phyloP scores from a whole-genome alignment of 176 grass and related monocot species.

The Saccharum spontaneum region DNA sequence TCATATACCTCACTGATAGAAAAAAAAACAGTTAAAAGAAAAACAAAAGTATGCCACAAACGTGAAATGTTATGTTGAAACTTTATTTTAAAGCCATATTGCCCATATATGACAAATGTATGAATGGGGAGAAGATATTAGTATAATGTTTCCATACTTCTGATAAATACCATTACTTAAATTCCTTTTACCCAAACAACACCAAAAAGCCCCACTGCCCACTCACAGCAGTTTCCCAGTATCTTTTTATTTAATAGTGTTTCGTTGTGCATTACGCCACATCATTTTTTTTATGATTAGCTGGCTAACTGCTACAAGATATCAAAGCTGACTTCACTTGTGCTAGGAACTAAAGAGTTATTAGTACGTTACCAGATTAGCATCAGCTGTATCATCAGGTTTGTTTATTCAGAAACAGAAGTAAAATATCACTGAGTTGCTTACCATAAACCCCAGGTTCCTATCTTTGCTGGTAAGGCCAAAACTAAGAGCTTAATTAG shows the following conservation, averaged over 20 bases:
- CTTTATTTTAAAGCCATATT: neutral
- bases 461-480: neutral
- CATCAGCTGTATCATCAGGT: neutral
- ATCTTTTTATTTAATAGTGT: conserved; percentile 13
- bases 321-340: neutral
- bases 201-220: neutral
- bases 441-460: neutral
- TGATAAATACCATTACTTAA: neutral
- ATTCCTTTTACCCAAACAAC: neutral
- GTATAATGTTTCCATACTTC: neutral
- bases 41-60: conserved; percentile 7
- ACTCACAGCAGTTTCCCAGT: neutral
- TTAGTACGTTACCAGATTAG: conserved; percentile 25
- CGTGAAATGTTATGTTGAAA: neutral
- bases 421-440: neutral
- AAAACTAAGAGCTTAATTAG: conserved; percentile 11
- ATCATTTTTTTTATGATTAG: neutral
- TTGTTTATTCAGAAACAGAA: conserved; percentile 15
- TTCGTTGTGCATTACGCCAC: neutral
- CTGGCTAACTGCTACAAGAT: conserved; percentile 14
- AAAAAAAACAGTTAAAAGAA: neutral
- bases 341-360: neutral
- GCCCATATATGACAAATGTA: neutral
- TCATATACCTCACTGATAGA: neutral
- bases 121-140: neutral